Evolutionary conservation across 495 filamentous ascomycete species (phyloP).

Genomic region (Tetracladium marchalianum): DNA sequence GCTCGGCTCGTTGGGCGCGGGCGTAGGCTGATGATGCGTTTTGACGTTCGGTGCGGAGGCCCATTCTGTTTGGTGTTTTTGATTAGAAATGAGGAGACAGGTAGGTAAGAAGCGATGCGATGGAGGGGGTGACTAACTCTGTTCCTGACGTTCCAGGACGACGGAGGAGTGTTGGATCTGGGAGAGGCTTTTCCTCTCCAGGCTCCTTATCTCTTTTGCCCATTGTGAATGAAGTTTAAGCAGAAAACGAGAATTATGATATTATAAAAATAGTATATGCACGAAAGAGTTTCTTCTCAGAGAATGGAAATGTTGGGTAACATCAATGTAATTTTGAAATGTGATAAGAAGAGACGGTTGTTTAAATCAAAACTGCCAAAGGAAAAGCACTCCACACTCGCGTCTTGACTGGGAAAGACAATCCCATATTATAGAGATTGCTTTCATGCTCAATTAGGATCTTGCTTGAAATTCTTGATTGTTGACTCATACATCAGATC

Average conservation of each 20-base stretch:
- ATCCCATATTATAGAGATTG: too few species aligned
- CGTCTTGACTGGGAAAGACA: too few species aligned
- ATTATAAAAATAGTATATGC: conserved; percentile 1
- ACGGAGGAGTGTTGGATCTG: conserved; percentile 1
- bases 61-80: neutral
- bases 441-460: too few species aligned
- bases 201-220: neutral
- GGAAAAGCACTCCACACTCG: too few species aligned
- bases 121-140: neutral
- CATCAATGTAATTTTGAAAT: neutral
- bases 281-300: neutral
- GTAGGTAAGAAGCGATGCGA: too few species aligned
- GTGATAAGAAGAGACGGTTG: neutral
- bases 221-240: neutral
- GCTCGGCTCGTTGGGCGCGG: conserved; percentile 10
- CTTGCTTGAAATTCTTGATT: too few species aligned
- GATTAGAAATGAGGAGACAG: too few species aligned
- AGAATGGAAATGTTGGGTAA: neutral
- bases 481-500: neutral
- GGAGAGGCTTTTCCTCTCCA: conserved; percentile 7
- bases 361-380: too few species aligned
- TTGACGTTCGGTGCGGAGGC: conserved; percentile 6
- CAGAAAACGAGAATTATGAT: neutral
- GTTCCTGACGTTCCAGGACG: conserved; percentile 11
- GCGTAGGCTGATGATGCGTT: conserved; percentile 11